These are phyloP conservation scores for Batkoa obscura DNA, from an alignment of 371 early-diverging fungal genomes.

Conservation along the genomic window DNA sequence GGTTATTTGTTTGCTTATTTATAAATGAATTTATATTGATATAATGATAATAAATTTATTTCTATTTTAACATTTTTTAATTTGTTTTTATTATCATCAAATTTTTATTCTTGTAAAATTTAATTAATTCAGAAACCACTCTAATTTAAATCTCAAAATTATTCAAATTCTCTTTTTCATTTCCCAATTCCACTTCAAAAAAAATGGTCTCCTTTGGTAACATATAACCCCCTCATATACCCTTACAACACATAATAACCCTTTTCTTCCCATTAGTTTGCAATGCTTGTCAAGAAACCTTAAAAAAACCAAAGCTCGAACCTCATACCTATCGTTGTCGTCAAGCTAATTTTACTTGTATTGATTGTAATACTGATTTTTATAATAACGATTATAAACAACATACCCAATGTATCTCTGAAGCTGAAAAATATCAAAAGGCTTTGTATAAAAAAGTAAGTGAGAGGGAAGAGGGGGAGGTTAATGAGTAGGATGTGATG, in stretches of 20 bases:
- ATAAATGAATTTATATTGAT: no score
- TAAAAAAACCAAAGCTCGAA: conserved; percentile 82
- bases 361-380: conserved; percentile 82
- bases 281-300: conserved; percentile 71
- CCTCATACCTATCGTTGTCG: conserved; percentile 63
- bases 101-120: not conserved
- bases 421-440: conserved; percentile 80
- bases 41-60: no score
- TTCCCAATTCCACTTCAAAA: no score
- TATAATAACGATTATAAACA: conserved; percentile 45
- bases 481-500: no score
- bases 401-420: conserved; percentile 76
- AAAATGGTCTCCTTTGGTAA: conserved; percentile 1
- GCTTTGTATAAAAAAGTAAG: conserved; percentile 29
- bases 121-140: not conserved
- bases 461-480: no score
- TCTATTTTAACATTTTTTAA: not conserved
- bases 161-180: no score
- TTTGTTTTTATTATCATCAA: not conserved
- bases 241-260: not conserved
- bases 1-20: no score
- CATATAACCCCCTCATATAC: not conserved
- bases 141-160: not conserved
- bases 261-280: conserved; percentile 40
- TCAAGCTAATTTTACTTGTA: conserved; percentile 62